Percentiles rank a stretch among this genome's conserved stretches.
These are phyloP conservation scores for Penicillium soppii DNA, from an alignment of 495 filamentous ascomycete species.

Conservation along the genomic window DNA sequence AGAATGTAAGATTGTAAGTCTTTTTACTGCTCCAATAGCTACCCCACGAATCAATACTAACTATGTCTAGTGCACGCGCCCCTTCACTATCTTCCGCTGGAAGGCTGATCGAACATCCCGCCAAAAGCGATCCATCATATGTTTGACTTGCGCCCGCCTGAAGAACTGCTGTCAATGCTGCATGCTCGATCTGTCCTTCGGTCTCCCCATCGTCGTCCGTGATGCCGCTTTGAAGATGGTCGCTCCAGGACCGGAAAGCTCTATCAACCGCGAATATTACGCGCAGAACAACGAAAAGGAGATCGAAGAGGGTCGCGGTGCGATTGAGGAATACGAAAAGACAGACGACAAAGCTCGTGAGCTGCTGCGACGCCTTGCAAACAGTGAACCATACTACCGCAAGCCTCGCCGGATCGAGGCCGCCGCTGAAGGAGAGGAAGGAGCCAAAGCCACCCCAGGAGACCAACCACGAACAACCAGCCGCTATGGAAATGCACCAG, in stretches of 20 bases:
- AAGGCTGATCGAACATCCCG: conserved; percentile 84
- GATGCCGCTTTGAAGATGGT: conserved; percentile 99
- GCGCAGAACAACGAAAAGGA: conserved; percentile 95
- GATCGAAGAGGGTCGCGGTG: conserved; percentile 83
- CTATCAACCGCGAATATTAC: conserved; percentile 94
- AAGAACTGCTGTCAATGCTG: conserved; percentile 99
- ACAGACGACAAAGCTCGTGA: conserved; percentile 94
- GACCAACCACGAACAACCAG: conserved; percentile 36
- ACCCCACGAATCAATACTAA: conserved; percentile 8
- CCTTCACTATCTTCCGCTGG: conserved; percentile 96
- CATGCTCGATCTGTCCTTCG: conserved; percentile 96
- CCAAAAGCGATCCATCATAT: conserved; percentile 85
- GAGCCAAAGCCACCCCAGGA: conserved; percentile 15
- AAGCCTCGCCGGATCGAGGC: conserved; percentile 70
- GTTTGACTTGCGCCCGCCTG: conserved; percentile 89
- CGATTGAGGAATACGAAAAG: conserved; percentile 89
- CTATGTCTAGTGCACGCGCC: conserved; percentile 69
- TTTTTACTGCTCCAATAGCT: neutral
- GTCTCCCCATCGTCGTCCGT: conserved; percentile 86
- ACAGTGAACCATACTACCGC: conserved; percentile 91
- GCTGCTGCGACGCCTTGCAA: conserved; percentile 77
- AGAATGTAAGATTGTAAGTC: conserved; percentile 57
- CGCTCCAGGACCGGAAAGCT: conserved; percentile 83
- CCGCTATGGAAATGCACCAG: conserved; percentile 47
- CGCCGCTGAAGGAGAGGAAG: conserved; percentile 40